These are phyloP conservation scores for Lentinus brumalis DNA, from an alignment of 768 basidiomycete genomes.

Conservation along the genomic window DNA sequence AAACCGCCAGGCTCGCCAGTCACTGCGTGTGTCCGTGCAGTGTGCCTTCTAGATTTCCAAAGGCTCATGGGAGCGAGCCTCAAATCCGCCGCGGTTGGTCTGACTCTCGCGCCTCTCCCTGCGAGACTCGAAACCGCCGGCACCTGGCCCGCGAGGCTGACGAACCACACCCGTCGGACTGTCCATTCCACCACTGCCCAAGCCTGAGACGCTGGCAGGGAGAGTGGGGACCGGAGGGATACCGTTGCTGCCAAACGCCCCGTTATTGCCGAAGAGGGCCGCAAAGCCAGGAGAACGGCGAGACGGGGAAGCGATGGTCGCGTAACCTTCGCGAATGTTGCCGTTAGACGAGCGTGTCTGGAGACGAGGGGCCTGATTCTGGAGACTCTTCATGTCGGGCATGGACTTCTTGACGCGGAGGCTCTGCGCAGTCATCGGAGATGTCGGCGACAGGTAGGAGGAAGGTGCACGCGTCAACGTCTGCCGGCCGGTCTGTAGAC, in stretches of 20 bases:
- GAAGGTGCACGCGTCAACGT: conserved; percentile 83
- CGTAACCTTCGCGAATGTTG: conserved; percentile 85
- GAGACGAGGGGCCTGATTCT: conserved; percentile 76
- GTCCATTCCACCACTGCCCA: conserved; percentile 43
- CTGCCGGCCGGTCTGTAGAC: conserved; percentile 49
- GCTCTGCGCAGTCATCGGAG: conserved; percentile 47
- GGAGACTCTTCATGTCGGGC: conserved; percentile 94
- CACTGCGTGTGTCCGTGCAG: neutral
- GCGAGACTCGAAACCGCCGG: conserved; percentile 70
- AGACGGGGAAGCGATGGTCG: conserved; percentile 82
- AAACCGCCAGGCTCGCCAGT: conserved; percentile 6
- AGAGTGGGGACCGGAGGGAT: conserved; percentile 82
- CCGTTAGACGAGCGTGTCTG: conserved; percentile 83
- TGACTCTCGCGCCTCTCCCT: conserved; percentile 53
- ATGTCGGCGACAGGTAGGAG: conserved; percentile 67
- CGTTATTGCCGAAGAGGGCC: conserved; percentile 58
- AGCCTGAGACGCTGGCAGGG: conserved; percentile 55
- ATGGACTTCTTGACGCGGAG: conserved; percentile 96
- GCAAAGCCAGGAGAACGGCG: conserved; percentile 76
- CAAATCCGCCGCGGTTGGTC: conserved; percentile 65
- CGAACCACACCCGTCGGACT: conserved; percentile 62
- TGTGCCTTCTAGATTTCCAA: conserved; percentile 64
- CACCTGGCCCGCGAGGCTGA: conserved; percentile 84
- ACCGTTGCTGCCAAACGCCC: conserved; percentile 42
- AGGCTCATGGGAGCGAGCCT: conserved; percentile 84